These are phyloP conservation scores for Zasmidium angulare DNA, from an alignment of 2,329 filamentous ascomycete species.

Conservation along the genomic window DNA sequence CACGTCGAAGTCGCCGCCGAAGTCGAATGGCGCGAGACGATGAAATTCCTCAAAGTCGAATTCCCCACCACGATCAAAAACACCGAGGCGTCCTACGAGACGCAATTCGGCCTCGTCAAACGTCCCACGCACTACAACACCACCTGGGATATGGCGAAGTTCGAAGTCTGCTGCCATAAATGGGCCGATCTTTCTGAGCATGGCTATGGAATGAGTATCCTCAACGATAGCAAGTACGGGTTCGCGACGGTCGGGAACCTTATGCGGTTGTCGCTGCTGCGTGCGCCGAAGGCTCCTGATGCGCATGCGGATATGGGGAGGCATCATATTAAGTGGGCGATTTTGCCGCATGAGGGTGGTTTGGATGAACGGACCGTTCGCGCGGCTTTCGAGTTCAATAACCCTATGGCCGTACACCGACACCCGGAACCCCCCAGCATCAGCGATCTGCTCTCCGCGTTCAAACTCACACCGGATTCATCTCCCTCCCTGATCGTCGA, in stretches of 20 bases:
- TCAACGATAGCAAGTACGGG: conserved; percentile 95
- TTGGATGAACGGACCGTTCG: conserved; percentile 73
- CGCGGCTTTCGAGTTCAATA: conserved; percentile 88
- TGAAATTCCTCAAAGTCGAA: conserved; percentile 98
- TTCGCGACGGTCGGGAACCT: conserved; percentile 86
- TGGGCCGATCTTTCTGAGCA: conserved; percentile 88
- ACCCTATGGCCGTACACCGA: conserved; percentile 63
- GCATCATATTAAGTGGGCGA: conserved; percentile 85
- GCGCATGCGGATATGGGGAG: conserved; percentile 85
- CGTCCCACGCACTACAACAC: conserved; percentile 98
- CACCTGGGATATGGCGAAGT: conserved; percentile 95
- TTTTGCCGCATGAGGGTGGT: conserved; percentile 76
- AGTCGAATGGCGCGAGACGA: conserved; percentile 95
- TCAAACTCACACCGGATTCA: conserved; percentile 57
- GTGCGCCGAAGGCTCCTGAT: conserved; percentile 89
- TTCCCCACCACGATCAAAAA: conserved; percentile 91
- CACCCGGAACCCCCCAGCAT: conserved; percentile 31
- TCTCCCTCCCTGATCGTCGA: conserved; percentile 68
- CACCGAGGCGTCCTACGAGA: conserved; percentile 92
- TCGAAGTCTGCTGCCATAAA: conserved; percentile 94
- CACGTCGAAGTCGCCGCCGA: conserved; percentile 78
- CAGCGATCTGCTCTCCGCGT: conserved; percentile 48
- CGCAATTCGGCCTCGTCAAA: conserved; percentile 83
- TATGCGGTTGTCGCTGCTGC: conserved; percentile 84
- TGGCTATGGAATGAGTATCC: conserved; percentile 84